Evolutionary conservation across 2,329 filamentous ascomycete species (phyloP), one percentile per base, ranked within the genome.

Genomic region (Monosporascus sp.): DNA sequence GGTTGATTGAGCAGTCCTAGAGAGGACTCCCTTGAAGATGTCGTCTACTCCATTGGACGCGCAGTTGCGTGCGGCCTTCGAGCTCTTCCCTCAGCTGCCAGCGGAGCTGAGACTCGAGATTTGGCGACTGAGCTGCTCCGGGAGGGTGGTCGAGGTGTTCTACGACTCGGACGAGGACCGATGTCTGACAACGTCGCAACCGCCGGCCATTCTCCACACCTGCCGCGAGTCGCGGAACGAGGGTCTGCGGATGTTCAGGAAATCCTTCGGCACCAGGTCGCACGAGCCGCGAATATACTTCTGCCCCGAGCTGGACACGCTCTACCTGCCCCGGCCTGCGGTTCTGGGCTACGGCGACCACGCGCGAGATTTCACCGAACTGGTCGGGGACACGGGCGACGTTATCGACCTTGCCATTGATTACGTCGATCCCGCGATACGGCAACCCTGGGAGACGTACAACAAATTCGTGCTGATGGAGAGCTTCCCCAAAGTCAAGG

Each of bases 401-500:
- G 66, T 77, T 14, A 62, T 63, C 44, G 66, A 69, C 36, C 65
- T 79, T 7, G 76, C 75, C 2, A 68, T 79, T 47, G 76, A 79
- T 60, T 72, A 77, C 52, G 74, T 79, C 36, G 68, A 68, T 27
- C 64, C 71, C 17, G 66, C 71, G 36, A 68, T 77, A 50, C 72
- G 76, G 48, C 66, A 74, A 37, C 76, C 76, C 17, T 79, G 76
- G 76, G 76, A 79, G 66, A 73, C 72, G 11, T 79, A 78, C 66
- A 77, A 76, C 66, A 79, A 79, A 64, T 74, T 75, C 34, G 69
- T 69, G 24, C 62, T 79, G 43, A 69, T 79, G 50, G 65, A 73
- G 46, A 71, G 69, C 51, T 78, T 77, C 48, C 68, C 67, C 2
- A 61, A 67, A 26, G 62, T 73, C 31, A 60, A 68, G 55, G 69